phyloP scores from a whole-genome alignment of 83 land plant genomes.

The Diphasiastrum complanatum region DNA sequence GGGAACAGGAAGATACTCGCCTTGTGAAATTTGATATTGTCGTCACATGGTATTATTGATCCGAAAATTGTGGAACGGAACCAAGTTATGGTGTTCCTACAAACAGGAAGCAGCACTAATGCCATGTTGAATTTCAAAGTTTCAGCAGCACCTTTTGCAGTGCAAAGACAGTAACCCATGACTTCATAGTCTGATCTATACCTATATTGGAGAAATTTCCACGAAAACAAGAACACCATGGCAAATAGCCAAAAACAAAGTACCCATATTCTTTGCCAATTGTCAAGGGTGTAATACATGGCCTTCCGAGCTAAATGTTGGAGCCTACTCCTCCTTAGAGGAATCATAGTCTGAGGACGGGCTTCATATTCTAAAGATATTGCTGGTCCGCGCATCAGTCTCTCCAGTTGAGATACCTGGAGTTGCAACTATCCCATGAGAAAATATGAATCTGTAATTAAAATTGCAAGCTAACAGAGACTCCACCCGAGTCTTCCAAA shows the following conservation, averaged over 20 bases:
- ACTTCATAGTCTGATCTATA: constrained; percentile 48
- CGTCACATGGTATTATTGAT: constrained; percentile 53
- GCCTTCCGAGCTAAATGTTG: constrained; percentile 25
- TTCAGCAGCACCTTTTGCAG: constrained; percentile 97
- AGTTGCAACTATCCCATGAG: too few relatives aligned
- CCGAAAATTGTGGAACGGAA: constrained; percentile 75
- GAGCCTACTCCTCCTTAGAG: constrained; percentile 7
- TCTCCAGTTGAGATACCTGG: too few relatives aligned
- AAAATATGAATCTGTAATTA: too few relatives aligned
- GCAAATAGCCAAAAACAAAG: constrained; percentile 58
- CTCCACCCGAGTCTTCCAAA: background rate
- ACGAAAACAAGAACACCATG: constrained; percentile 65
- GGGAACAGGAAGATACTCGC: constrained; percentile 16
- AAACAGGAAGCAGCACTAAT: constrained; percentile 82
- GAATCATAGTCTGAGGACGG: background rate
- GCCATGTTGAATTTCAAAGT: constrained; percentile 98
- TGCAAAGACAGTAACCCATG: constrained; percentile 82
- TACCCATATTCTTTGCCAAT: constrained; percentile 86
- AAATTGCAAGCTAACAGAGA: constrained; percentile 15
- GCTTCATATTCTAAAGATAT: too few relatives aligned
- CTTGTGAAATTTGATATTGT: constrained; percentile 94
- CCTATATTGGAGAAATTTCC: constrained; percentile 86
- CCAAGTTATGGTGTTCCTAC: constrained; percentile 82
- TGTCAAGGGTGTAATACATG: constrained; percentile 38
- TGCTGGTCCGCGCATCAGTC: too few relatives aligned